These are phyloP conservation scores for Diaporthe longicolla DNA, from an alignment of 2,329 filamentous ascomycete genomes.

Conservation along the genomic window DNA sequence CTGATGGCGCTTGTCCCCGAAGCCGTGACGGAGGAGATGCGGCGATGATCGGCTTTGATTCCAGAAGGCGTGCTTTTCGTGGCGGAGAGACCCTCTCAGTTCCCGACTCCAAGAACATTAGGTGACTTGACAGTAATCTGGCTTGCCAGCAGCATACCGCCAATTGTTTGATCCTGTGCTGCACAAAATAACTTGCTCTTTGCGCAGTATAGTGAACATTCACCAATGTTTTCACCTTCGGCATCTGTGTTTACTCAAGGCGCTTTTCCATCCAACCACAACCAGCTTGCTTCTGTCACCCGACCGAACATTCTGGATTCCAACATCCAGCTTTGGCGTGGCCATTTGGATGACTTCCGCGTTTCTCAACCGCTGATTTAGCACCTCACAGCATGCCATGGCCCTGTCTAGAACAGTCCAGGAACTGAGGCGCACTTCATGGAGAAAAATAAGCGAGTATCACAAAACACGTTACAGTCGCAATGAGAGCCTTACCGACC, in stretches of 20 bases:
- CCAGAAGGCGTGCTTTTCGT: background rate
- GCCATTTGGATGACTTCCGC: background rate
- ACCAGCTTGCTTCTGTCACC: background rate
- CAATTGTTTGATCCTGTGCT: background rate
- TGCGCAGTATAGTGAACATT: background rate
- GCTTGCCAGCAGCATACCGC: slow-evolving; percentile 13
- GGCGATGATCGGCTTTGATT: background rate
- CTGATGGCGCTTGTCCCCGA: background rate
- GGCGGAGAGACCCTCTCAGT: background rate
- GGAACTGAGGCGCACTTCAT: background rate
- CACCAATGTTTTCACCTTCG: background rate
- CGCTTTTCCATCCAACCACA: slow-evolving; percentile 7
- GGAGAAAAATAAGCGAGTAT: background rate
- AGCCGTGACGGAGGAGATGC: slow-evolving; percentile 1
- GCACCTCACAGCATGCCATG: background rate
- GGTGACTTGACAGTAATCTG: slow-evolving; percentile 14
- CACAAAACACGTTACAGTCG: background rate
- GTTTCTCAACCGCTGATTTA: background rate
- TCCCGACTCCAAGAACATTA: background rate
- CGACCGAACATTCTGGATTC: background rate
- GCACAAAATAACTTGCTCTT: background rate
- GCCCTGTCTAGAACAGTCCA: background rate
- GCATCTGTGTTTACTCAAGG: background rate
- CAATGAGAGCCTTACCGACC: background rate
- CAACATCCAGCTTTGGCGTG: background rate